Evolutionary conservation across 352 stramenopile genomes (phyloP), one percentile per base, ranked within the genome.

Genomic region (Blastocystis hominis): DNA sequence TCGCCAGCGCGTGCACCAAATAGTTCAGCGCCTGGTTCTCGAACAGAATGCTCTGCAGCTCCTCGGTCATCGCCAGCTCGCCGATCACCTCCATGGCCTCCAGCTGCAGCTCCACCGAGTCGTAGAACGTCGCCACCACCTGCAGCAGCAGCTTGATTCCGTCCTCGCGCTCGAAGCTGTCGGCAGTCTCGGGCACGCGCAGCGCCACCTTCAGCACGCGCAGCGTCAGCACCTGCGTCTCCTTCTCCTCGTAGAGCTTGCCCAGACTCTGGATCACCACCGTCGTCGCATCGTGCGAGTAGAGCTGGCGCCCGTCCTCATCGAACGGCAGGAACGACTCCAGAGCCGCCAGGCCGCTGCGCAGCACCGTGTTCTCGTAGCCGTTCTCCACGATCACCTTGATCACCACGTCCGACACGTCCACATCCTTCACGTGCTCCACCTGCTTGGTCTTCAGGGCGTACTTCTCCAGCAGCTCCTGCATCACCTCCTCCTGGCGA

Each of bases 11-110:
- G 44, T 84, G 20, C 40, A 84, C 72, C 10, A 66, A 30, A 40
- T 84, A 84, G 50, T 84, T 84, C 46, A 84, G 72, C 5, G 55
- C 72, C 72, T 84, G 72, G 50, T 84, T 84, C 72, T 84, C 72
- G 55, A 84, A 84, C 47, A 84, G 46, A n/a, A 84, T 36, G 38
- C 47, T 84, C 72, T 84, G 72, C 56, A 84, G 56, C 34, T 84
- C 72, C 72, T 84, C 72, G 24, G 55, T 30, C 30, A 13, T 53
- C 36, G 72, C 46, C 34, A 84, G 50, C 50, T 46, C 9, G n/a
- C 44, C 55, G 50, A 66, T 66, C 36, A 84, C 72, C 72, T 84
- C 72, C 72, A 84, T 84, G 17, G 54, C 54, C 72, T 84, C 72
- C n/a, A 68, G 7, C 50, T 84, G 72, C 53, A 84, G 72, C 53